Base-by-base conservation (phyloP, 2,329 filamentous ascomycete species). In the Parascedosporium putredinis region DNA sequence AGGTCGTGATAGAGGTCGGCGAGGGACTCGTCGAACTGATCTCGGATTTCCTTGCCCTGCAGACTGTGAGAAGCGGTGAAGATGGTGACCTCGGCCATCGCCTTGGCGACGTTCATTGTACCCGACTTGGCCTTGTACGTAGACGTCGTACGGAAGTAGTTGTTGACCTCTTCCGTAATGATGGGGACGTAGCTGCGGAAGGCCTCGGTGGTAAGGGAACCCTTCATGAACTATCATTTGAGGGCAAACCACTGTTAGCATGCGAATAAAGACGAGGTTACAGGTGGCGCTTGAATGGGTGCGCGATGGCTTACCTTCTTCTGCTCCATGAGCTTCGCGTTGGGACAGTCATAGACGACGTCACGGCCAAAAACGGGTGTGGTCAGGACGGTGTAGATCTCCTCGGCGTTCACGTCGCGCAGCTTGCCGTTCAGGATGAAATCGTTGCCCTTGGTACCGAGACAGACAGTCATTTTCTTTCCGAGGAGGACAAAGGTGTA, bases 321-420 rank as follows among this genome's bases (percentile, higher is more conserved):
- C 74, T 95, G 88, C 71, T 95, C 88, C 88, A 95, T 94, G 62
- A 95, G 78, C 69, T 94, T 94, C 52, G 87, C 75, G 64, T 94
- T 94, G 38, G 88, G 87, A 68, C 88, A 93, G 64, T 94, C 88
- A 63, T 94, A 95, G 49, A 94, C 86, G 23, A 95, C 88, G 68
- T 90, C 84, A 59, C 80, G 82, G 57, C 88, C 88, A 62, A 95
- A 95, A 45, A 82, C 79, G 22, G 79, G 79, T 20, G 78, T 81
- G 5, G 78, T 82, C 53, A 95, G 74, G 50, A 86, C 84, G 50
- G 79, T 84, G 69, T 95, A 95, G 55, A 95, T 86, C 60, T 95
- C 88, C 68, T 95, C 89, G 31, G 89, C 89, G 63, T 85, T 89
- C 59, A 95, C 83, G 61, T 95, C 88, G 70, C 86, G 88, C 60